Evolutionary conservation across 805 yeast species (phyloP), one percentile per base, ranked within the genome.

Genomic region (Nakazawaea sp.): DNA sequence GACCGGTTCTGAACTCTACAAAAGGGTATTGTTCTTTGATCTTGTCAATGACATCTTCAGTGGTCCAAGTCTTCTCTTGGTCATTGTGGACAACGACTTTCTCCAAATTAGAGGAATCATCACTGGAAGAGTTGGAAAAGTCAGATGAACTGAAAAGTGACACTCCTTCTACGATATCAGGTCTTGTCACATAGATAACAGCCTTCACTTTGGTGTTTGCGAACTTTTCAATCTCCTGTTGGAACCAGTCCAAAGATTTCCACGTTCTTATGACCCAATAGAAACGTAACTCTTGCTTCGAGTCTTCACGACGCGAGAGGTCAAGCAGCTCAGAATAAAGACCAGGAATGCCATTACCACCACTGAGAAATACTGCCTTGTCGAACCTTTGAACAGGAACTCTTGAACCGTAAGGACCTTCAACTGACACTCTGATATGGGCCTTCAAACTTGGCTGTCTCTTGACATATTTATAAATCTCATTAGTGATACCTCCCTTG

Each of bases 251-350:
- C 17, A 83, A 50, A 6, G 78, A 68, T 28, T 59, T 58, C 41
- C 64, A 60, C 26, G 76, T 73, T 38, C 79, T 63, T 8, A 82
- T 63, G 7, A 71, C 66, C 95, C 95, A 86, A 26, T 71, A 57
- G 37, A 84, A 63, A 40, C 71, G 68, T 21, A 66, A 55, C 28
- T 54, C 51, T 18, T 56, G 62, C 30, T 58, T 55, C n/a, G 30
- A 35, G 17, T 43, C 45, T 15, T 51, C 38, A 27, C 47, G 48
- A 15, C 48, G 45, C 2, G 56, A 45, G 2, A 59, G 36, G 28
- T 58, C 52, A 7, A 49, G 39, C 6, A 62, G 68, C 44, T 70
- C 68, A 23, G 66, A 56, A 41, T 58, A 67, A n/a, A 66, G 59
- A 4, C 77, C 78, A 2, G 76, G 72, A 13, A 73, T 56, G 47